Conservation (phyloP, 208 protist species). For the Leishmania lainsoni region DNA sequence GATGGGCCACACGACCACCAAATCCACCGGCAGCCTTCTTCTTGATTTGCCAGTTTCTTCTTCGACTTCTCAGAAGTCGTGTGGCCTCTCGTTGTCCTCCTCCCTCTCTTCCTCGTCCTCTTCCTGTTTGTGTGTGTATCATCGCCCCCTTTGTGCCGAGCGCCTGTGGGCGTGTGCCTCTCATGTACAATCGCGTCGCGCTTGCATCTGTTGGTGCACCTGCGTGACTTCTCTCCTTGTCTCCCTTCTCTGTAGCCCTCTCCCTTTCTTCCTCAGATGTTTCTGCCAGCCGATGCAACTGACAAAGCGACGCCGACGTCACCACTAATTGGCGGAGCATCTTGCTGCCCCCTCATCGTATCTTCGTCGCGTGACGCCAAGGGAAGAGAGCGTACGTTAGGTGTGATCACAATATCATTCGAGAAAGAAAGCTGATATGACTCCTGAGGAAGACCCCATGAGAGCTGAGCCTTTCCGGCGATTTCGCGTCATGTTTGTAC, state of each 20-base stretch:
- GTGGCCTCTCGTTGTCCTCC: background rate
- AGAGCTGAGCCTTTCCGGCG: too few relatives aligned
- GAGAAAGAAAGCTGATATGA: too few relatives aligned
- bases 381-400: background rate
- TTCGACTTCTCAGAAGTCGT: background rate
- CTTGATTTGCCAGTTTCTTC: background rate
- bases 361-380: background rate
- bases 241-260: background rate
- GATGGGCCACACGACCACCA: background rate
- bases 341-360: background rate
- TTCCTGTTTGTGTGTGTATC: background rate
- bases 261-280: background rate
- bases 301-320: background rate
- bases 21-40: background rate
- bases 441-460: background rate
- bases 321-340: background rate
- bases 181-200: background rate
- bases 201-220: background rate
- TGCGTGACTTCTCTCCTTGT: background rate
- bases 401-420: background rate
- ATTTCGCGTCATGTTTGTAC: background rate
- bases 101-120: background rate
- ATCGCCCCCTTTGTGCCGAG: background rate
- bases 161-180: background rate
- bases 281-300: background rate